phyloP scores from a whole-genome alignment of 2,329 filamentous ascomycete species.

The Magnaporthiopsis rhizophila region DNA sequence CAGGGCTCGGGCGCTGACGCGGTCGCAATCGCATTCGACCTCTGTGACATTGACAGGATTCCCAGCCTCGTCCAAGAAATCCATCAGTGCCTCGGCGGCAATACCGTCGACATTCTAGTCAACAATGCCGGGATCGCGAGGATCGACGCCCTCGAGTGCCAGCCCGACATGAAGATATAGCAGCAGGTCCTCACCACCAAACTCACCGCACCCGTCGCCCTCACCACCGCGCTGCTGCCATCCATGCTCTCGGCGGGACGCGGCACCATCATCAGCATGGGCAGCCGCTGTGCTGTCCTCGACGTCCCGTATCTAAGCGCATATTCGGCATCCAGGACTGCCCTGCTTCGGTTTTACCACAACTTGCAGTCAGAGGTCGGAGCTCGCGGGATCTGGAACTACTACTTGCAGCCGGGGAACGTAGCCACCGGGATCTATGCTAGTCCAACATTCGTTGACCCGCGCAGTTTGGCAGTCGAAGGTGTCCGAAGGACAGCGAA shows the following conservation, averaged over 20 bases:
- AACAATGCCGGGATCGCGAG: background rate
- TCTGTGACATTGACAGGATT: background rate
- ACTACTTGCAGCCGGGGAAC: background rate
- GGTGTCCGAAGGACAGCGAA: background rate
- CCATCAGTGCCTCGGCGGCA: background rate
- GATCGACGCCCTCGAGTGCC: conserved; percentile 2
- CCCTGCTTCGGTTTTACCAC: background rate
- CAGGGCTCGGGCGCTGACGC: background rate
- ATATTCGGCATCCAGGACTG: background rate
- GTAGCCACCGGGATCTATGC: background rate
- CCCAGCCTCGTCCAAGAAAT: background rate
- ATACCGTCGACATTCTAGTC: background rate
- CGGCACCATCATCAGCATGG: background rate
- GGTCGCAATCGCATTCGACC: background rate
- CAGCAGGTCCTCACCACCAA: conserved; percentile 3
- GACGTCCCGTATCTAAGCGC: background rate
- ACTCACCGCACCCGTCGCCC: background rate
- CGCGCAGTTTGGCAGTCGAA: background rate
- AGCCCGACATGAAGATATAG: background rate
- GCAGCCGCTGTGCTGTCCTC: background rate
- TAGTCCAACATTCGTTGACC: background rate
- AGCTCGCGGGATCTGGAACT: background rate
- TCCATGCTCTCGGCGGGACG: background rate
- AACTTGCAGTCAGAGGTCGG: background rate
- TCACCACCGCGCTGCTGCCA: background rate